Evolutionary conservation across 345 rosid species (phyloP), one percentile per base, ranked within the genome.

Genomic region (Durio zibethinus): DNA sequence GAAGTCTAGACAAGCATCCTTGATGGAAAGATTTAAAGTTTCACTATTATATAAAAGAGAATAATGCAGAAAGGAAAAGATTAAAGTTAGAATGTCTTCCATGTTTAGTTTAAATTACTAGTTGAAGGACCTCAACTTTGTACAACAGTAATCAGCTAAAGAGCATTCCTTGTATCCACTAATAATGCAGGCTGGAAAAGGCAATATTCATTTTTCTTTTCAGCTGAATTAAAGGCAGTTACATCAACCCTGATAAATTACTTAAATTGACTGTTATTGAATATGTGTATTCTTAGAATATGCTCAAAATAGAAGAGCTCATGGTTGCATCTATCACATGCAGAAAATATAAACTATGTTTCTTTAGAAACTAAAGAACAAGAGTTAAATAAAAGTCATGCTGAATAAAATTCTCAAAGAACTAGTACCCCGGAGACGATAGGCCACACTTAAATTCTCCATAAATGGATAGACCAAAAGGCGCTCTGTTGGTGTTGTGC

Each of bases 371-470:
- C 53, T 69, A 57, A 69, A 50, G 61, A 54, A 10, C 61, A 68
- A 68, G 52, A 57, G 40, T 18, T 10, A 45, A 27, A 47, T 1
- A 48, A 12, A 31, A 60, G 23, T 15, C 10, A 33, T 4, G 29
- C 23, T 27, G 47, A 75, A 75, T 29, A 29, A 25, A 61, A 45
- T 15, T 20, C 12, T 62, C 23, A 64, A 63, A 57, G 47, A 43
- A 73, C 21, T 61, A 67, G 60, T 86, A 95, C 99, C 98, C 89
- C 98, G 87, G 25, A 95, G 89, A 60, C 90, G 92, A 85, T 88
- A 90, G 5, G 98, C 98, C 65, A 95, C 97, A 63, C 99, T 95
- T 78, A 89, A 85, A 82, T 95, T 95, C 88, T 90, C 91, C 99
- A 95, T 95, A 76, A 78, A 95, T 12, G 99, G 98, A 86, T 95